These are phyloP conservation scores for Beauveria australis DNA, from an alignment of 2,329 filamentous ascomycete genomes.

Conservation along the genomic window DNA sequence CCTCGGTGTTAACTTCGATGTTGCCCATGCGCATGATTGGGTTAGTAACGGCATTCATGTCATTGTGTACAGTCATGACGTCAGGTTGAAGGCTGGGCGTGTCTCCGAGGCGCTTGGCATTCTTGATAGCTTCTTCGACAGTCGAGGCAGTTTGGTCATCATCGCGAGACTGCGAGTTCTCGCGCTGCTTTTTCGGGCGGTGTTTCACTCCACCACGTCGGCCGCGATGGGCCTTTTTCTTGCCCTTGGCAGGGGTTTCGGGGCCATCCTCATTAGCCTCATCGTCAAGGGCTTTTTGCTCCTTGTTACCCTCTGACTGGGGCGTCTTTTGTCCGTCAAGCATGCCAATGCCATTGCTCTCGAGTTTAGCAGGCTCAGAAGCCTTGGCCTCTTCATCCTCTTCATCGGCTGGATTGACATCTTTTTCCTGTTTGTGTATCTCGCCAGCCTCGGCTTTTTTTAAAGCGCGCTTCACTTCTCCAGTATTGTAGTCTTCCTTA, in stretches of 20 bases:
- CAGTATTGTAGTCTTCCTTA: not conserved
- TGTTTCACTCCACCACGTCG: slow-evolving; percentile 64
- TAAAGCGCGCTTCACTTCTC: not conserved
- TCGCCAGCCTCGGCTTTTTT: not conserved
- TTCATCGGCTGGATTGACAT: not conserved
- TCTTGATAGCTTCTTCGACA: slow-evolving; percentile 54
- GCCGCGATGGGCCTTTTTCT: slow-evolving; percentile 63
- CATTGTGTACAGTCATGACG: slow-evolving; percentile 46
- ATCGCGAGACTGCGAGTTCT: slow-evolving; percentile 41
- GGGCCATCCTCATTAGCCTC: slow-evolving; percentile 5
- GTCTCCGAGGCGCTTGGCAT: slow-evolving; percentile 50
- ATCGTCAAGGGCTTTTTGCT: slow-evolving; percentile 9
- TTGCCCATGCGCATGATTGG: slow-evolving; percentile 54
- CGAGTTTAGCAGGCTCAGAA: not conserved
- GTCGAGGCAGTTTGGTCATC: slow-evolving; percentile 36
- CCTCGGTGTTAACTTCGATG: slow-evolving; percentile 55
- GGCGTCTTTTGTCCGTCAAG: not conserved
- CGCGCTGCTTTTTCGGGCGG: slow-evolving; percentile 48
- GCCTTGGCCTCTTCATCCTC: not conserved
- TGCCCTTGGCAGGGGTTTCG: slow-evolving; percentile 41
- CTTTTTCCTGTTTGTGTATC: not conserved
- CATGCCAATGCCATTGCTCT: not conserved
- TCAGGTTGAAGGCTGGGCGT: slow-evolving; percentile 51
- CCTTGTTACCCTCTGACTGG: not conserved
- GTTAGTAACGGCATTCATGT: slow-evolving; percentile 52